Base-by-base conservation (phyloP, 176 grass and related monocot species). In the Oryza meridionalis region DNA sequence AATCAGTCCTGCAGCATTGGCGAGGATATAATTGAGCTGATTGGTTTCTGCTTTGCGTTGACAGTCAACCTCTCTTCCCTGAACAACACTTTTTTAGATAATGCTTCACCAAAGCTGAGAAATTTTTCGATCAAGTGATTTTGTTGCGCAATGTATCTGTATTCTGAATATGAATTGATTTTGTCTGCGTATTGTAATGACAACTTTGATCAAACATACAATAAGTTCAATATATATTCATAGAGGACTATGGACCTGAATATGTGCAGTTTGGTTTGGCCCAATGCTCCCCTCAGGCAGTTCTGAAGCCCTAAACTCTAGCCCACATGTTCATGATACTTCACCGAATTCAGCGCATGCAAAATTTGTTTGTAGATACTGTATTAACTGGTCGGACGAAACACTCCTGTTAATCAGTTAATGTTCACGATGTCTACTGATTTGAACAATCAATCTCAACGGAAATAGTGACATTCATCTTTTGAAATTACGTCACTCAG, bases 1-100 rank as follows among this genome's bases (percentile, higher is more conserved):
- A 15, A 90, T 98, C 79, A 92, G 85, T 69, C 31, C 85, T 75
- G 73, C 86, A 19, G 89, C 93, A 1, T 71, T 88, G 79, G 87
- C 90, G 58, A 92, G 62, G 73, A 85, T 95, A 79, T 68, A 58
- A 77, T 47, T 7, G 55, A 67, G 80, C 68, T 58, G 8, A 58
- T 73, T 78, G 32, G 3, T 66, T 65, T 65, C 14, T 13, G 0
- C 12, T 53, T 21, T 78, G 32, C 4, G n/a, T 32, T 65, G 73
- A 33, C 44, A 59, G n/a, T 2, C 19, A 10, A 7, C 3, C 2
- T 9, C 26, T 21, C 35, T 29, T 62, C 71, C n/a, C n/a, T 45
- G 33, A 26, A 73, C 17, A 42, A 44, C 47, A 26, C 7, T 29
- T 27, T 27, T 27, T 27, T 27, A 27, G 27, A 27, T 27, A 27